Conservation (phyloP, 306 rosid species). For the Ceratonia siliqua region DNA sequence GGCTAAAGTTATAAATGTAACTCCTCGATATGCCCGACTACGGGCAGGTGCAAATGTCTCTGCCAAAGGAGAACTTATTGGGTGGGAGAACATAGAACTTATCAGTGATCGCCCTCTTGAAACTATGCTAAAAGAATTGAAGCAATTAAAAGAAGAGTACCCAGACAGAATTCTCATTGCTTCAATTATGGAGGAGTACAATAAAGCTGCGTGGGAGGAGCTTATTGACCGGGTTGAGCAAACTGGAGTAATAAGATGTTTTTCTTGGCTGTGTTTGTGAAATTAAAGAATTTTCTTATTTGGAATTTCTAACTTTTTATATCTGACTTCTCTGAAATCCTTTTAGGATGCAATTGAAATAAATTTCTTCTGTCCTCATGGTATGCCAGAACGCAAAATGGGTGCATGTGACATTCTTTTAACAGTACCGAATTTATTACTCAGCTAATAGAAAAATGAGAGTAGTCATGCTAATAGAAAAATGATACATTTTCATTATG, state of each 20-base stretch:
- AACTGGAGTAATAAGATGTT: conserved; percentile 82
- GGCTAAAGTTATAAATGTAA: conserved; percentile 84
- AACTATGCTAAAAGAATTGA: conserved; percentile 84
- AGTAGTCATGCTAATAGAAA: no score
- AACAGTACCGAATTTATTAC: no score
- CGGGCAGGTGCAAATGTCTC: conserved; percentile 76
- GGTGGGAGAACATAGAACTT: conserved; percentile 94
- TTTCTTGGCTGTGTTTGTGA: conserved; percentile 12
- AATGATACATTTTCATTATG: no score
- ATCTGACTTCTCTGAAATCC: conserved; percentile 19
- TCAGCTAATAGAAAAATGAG: no score
- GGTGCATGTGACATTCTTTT: no score
- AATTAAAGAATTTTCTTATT: not conserved
- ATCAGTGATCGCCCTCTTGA: conserved; percentile 95
- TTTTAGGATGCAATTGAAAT: conserved; percentile 86
- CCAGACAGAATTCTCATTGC: conserved; percentile 94
- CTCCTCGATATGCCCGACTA: conserved; percentile 91
- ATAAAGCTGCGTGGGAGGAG: conserved; percentile 94
- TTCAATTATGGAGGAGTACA: conserved; percentile 96
- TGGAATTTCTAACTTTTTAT: conserved; percentile 7
- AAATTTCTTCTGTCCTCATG: conserved; percentile 95
- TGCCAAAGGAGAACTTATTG: conserved; percentile 76
- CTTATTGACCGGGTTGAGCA: conserved; percentile 93
- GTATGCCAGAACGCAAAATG: conserved; percentile 98
- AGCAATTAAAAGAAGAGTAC: conserved; percentile 80